Conservation (phyloP, 1,139 yeast species). For the Keqinozyma sinolaborantium region DNA sequence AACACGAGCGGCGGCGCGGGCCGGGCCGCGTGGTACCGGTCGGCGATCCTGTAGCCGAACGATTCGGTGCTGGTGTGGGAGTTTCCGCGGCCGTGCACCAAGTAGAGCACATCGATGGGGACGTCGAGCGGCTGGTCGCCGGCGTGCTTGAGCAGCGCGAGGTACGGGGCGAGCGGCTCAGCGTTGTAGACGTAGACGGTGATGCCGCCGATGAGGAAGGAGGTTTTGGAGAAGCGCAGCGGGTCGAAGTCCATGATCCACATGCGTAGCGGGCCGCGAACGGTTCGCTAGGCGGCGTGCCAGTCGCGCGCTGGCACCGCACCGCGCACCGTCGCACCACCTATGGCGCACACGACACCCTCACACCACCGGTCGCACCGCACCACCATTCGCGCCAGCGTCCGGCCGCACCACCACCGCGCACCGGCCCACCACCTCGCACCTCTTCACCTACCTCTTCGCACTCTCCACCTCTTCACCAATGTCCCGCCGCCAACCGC, state of each 20-base stretch:
- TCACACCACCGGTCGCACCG: too few species aligned
- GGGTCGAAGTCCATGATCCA: conserved; percentile 13
- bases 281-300: too few species aligned
- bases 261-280: too few species aligned
- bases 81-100: conserved; percentile 36
- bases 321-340: too few species aligned
- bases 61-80: conserved; percentile 27
- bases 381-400: too few species aligned
- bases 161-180: conserved; percentile 21
- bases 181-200: conserved; percentile 32
- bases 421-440: too few species aligned
- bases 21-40: conserved; percentile 21
- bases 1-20: conserved; percentile 34
- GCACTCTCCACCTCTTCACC: background rate
- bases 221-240: conserved; percentile 18
- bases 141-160: conserved; percentile 9
- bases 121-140: conserved; percentile 14
- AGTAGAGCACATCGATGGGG: conserved; percentile 35
- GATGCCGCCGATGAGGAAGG: conserved; percentile 30
- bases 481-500: too few species aligned
- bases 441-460: background rate
- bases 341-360: too few species aligned
- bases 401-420: too few species aligned
- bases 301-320: too few species aligned
- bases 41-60: conserved; percentile 25